phyloP scores from a whole-genome alignment of 345 rosid species.

The Syzygium grande region DNA sequence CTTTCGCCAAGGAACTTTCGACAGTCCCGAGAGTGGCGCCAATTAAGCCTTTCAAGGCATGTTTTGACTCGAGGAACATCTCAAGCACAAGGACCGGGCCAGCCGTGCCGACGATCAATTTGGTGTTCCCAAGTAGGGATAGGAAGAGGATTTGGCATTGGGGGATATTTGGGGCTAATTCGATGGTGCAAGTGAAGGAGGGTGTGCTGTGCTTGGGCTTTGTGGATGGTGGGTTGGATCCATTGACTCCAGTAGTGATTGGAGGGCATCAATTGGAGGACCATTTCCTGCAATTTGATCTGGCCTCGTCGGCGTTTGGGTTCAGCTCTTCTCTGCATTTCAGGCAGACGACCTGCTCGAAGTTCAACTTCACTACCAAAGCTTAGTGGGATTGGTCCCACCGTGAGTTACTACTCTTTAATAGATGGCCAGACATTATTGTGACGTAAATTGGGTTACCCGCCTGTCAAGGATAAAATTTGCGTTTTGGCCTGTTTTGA shows the following conservation, averaged over 20 bases:
- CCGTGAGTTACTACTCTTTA: background rate
- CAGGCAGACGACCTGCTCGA: constrained; percentile 37
- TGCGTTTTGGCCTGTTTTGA: background rate
- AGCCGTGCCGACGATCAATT: constrained; percentile 18
- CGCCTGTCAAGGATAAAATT: background rate
- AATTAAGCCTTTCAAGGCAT: background rate
- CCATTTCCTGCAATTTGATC: constrained; percentile 23
- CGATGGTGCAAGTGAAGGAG: constrained; percentile 24
- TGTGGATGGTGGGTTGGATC: constrained; percentile 20
- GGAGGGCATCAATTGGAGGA: constrained; percentile 29
- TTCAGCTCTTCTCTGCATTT: constrained; percentile 18
- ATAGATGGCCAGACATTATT: background rate
- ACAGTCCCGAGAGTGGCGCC: constrained; percentile 27
- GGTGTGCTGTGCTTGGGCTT: constrained; percentile 19
- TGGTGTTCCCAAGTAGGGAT: constrained; percentile 21
- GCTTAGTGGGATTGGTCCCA: background rate
- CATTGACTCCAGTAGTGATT: constrained; percentile 16
- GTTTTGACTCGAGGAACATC: constrained; percentile 3
- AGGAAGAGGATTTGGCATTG: background rate
- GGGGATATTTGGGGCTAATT: constrained; percentile 25
- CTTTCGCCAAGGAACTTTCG: constrained; percentile 22
- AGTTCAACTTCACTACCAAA: constrained; percentile 50
- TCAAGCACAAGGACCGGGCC: background rate
- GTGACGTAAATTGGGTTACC: background rate
- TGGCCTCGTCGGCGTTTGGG: constrained; percentile 22